Percentiles rank a stretch among this genome's conserved stretches.
Evolutionary conservation across 169 alveolate genomes (phyloP).

Genomic region (Besnoitia besnoiti): DNA sequence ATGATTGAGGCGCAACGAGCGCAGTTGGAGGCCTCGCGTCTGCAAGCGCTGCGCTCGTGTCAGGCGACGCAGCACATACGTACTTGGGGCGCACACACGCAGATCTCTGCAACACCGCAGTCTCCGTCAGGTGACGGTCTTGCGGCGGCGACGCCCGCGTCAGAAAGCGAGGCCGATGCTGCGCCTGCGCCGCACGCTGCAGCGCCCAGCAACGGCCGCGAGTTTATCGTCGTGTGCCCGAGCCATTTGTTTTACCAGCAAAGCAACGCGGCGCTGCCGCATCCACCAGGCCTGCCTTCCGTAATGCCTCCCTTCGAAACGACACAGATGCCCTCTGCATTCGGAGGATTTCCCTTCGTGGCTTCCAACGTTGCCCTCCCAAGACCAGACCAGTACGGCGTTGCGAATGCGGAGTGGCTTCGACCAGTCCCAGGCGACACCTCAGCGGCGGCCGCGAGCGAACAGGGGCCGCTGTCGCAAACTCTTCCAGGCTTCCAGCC

Average conservation of each 20-base stretch:
- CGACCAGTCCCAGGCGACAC: background rate
- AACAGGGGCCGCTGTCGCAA: background rate
- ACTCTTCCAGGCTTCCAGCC: background rate
- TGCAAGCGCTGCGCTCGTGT: background rate
- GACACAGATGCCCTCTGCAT: background rate
- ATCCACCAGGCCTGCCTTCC: background rate
- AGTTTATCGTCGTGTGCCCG: background rate
- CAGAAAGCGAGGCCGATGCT: background rate
- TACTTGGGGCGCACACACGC: background rate
- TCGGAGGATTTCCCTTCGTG: background rate
- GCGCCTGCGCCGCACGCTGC: background rate
- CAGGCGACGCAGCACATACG: background rate
- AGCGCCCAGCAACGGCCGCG: background rate
- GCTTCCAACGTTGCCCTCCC: background rate
- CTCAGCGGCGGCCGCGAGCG: background rate
- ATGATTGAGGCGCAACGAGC: conserved; percentile 24
- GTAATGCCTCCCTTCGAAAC: background rate
- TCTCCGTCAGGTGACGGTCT: background rate
- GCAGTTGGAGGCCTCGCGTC: conserved; percentile 1
- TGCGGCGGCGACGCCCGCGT: background rate
- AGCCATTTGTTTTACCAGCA: background rate
- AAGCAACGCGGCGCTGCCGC: background rate
- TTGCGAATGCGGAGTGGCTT: background rate
- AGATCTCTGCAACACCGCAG: background rate
- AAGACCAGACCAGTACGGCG: background rate